Base-by-base conservation (phyloP, 2,329 filamentous ascomycete species). In the Paraphaeosphaeria minitans region DNA sequence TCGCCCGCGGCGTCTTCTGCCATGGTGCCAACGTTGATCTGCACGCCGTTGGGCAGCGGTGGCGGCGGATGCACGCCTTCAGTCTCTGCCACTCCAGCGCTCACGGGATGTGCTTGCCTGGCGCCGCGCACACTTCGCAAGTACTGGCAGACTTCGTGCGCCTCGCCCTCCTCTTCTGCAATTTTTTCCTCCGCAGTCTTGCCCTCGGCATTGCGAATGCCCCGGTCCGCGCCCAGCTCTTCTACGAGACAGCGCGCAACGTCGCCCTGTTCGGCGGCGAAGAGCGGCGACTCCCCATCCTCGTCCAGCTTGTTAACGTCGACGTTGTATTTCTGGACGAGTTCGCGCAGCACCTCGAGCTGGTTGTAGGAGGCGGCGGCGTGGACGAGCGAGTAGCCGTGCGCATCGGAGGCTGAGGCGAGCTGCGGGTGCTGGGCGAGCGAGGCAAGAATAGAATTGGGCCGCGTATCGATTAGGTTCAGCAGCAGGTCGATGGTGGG, bases 321-420 rank as follows among this genome's bases (percentile, higher is more conserved):
- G 24, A 94, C 93, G 13, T 87, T 79, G 77, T 93, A 92, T 35
- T 94, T 91, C 48, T 82, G 82, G 29, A 97, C 83, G 6, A 99
- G 84, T 0, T 86, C 78, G 59, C 90, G 89, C 16, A 97, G 84
- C 16, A 99, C 87, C 56, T 90, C 86, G 37, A 92, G 80, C 74
- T 98, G 93, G 74, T 89, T 90, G 83, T 98, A 99, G 66, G 93
- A 97, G 19, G 92, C 89, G 16, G 94, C 92, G 53, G 95, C 95
- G 78, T 99, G 95, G 50, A 98, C 82, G 27, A 98, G 87, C 48
- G 93, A 96, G 81, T 99, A 99, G 70, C 95, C 95, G 72, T 97
- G 90, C 59, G 90, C 87, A 77, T 99, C 95, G 79, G 96, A 92
- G 53, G 84, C 80, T 2, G 88, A 85, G 55, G 95, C 94, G 54